Conservation (phyloP, 768 basidiomycete genomes). For the Boletus edulis region DNA sequence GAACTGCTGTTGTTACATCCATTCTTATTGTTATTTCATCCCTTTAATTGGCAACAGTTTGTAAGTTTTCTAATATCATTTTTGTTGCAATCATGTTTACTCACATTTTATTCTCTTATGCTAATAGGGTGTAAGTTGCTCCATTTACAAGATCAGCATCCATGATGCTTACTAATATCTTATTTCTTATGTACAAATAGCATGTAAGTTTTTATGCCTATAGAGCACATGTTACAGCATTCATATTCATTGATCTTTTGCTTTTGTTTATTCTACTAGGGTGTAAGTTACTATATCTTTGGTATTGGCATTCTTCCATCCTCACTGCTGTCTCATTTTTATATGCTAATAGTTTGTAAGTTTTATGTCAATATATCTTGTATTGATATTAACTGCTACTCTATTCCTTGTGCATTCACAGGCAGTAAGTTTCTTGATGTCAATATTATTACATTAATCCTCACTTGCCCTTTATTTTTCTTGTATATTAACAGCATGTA, state of each 20-base stretch:
- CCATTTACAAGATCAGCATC: neutral
- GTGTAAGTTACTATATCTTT: neutral
- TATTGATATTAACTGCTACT: neutral
- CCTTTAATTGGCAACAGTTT: neutral
- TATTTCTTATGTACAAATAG: neutral
- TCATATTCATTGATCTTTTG: neutral
- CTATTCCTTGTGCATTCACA: neutral
- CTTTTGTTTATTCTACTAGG: neutral
- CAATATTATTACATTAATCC: too few relatives aligned
- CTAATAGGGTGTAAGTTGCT: neutral
- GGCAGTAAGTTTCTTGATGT: neutral
- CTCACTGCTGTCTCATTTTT: too few relatives aligned
- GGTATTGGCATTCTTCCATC: too few relatives aligned
- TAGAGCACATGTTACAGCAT: neutral
- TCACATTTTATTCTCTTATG: too few relatives aligned
- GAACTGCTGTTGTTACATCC: neutral
- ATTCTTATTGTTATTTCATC: neutral
- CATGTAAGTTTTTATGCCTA: neutral
- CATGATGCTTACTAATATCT: too few relatives aligned
- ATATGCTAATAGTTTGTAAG: too few relatives aligned
- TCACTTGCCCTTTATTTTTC: too few relatives aligned
- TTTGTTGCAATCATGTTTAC: too few relatives aligned
- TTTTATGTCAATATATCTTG: too few relatives aligned
- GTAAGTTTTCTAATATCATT: neutral
- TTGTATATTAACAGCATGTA: too few relatives aligned